Evolutionary conservation across 306 rosid species (phyloP), one percentile per base, ranked within the genome.

Genomic region (Trifolium fragiferum): DNA sequence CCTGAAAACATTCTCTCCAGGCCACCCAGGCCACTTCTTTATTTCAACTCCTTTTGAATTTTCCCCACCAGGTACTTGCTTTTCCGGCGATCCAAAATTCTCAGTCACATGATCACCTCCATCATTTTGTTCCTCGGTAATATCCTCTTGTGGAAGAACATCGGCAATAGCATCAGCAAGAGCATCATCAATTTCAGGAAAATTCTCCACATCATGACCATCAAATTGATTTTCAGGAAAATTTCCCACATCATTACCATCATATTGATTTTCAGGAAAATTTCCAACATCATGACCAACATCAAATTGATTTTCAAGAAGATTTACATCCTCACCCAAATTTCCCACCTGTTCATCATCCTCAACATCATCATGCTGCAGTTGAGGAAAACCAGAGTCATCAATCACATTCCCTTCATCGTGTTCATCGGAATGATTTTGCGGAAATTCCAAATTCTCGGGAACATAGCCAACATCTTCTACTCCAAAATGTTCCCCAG

Each of bases 21-120:
- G 99, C 99, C 99, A 95, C 44, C 99, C 98, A 14, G 98, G 97
- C 99, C 99, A 95, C 87, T 79, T 92, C 75, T 89, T 92, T 72
- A 76, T 84, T 57, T 87, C 94, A 82, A 61, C 85, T 68, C 78
- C 89, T 62, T 68, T 68, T 1, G 84, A 58, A 65, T 83, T 89
- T 55, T 80, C 83, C 15, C 79, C 80, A 4, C 77, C 80, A 4
- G 54, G 62, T 18, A 27, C 88, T 49, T 55, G 79, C 68, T 76
- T 85, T 44, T 82, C 86, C 20, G 54, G 80, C 64, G 86, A 46
- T 46, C 38, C 82, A 27, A 72, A 78, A 57, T 41, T 71, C 63
- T 83, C 84, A 13, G 81, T 62, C 50, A 70, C 70, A 4, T 44
- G 16, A 44, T 82, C 86, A 49, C 74, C 80, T 7, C 3, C 82